Evolutionary conservation across 2,329 filamentous ascomycete genomes (phyloP), one percentile per base, ranked within the genome.

Genomic region (Colletotrichum tabaci): DNA sequence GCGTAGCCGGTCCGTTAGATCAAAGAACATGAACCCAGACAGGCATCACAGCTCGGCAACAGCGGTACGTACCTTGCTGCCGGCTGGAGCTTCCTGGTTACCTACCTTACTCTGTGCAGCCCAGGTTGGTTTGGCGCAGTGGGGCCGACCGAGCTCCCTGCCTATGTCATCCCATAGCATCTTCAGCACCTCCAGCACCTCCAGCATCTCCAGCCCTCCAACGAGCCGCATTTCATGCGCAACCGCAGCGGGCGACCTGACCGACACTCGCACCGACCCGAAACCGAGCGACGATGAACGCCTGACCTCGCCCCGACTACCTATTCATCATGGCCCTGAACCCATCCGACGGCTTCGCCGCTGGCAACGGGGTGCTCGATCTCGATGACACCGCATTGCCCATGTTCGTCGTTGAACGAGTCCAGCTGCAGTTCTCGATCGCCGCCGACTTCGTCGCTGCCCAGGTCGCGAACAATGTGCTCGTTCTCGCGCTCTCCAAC

Each of bases 391-490:
- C 91, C 76, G 87, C 91, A 67, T 86, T 96, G 71, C 95, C 96
- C 76, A 97, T 99, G 83, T 99, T 99, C 86, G 94, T 96, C 80
- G 91, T 98, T 79, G 94, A 98, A 84, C 91, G 90, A 74, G 96
- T 98, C 49, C 93, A 97, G 85, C 91, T 98, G 74, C 94, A 96
- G 81, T 99, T 99, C 87, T 93, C 94, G 72, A 92, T 98, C 77
- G 94, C 96, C 2, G 95, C 96, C 75, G 94, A 98, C 82, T 98
- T 99, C 80, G 96, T 98, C 58, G 95, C 96, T 21, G 95, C 95
- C 50, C 95, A 98, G 82, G 96, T 98, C 67, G 95, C 96, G 74
- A 98, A 99, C 83, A 98, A 99, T 86, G 95, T 98, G 73, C 89
- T 99, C 68, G 91, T 98, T 26, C 87, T 99, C 62, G 96, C 96